A percentile compares a stretch with the other conserved stretches of the same genome.
Conservation (phyloP, 176 grass and related monocot species). For the Triticum timopheevii region DNA sequence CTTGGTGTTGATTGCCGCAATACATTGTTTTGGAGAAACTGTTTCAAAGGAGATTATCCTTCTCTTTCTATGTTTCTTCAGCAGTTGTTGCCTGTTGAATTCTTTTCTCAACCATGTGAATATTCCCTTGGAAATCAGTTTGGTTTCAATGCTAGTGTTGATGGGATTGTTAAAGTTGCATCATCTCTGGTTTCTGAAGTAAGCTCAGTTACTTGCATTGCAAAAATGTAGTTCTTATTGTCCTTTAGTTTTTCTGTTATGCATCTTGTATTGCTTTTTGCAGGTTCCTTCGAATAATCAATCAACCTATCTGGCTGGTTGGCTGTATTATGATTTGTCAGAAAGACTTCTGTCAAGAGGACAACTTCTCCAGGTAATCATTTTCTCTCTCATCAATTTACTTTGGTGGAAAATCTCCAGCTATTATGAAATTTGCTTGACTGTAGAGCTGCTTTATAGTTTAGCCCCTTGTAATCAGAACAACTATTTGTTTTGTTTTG, state of each 20-base stretch:
- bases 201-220: conserved; percentile 29
- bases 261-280: conserved; percentile 41
- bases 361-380: conserved; percentile 59
- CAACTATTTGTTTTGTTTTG: conserved; percentile 22
- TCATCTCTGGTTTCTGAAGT: conserved; percentile 68
- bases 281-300: conserved; percentile 50
- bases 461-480: conserved; percentile 2
- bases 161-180: conserved; percentile 54
- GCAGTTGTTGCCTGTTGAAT: conserved; percentile 43
- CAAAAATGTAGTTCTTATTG: neutral
- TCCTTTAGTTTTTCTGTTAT: conserved; percentile 13
- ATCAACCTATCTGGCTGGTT: conserved; percentile 63
- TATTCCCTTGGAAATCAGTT: conserved; percentile 32
- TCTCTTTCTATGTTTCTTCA: conserved; percentile 67
- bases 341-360: conserved; percentile 64
- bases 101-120: conserved; percentile 44
- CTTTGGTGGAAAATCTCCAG: neutral
- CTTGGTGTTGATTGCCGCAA: conserved; percentile 41
- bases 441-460: neutral
- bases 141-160: conserved; percentile 34
- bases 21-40: conserved; percentile 65
- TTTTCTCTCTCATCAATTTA: neutral
- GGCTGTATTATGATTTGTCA: conserved; percentile 82
- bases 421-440: conserved; percentile 4
- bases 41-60: conserved; percentile 53